Evolutionary conservation across 1,284 basidiomycete species (phyloP).

Genomic region (Grifola frondosa): DNA sequence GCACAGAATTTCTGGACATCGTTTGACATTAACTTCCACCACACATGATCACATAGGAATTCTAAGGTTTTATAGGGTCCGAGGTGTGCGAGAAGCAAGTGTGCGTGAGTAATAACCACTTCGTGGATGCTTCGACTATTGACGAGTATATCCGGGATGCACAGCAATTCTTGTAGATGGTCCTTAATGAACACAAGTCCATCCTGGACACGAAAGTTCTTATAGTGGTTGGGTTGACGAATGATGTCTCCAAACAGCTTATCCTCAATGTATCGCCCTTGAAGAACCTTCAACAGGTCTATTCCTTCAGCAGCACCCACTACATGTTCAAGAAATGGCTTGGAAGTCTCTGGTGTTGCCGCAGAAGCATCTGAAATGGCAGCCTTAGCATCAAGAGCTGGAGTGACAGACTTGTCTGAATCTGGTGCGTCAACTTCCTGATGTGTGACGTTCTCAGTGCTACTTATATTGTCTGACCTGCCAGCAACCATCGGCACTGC

Average conservation of each 20-base stretch:
- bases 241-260: slow-evolving; percentile 14
- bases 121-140: slow-evolving; percentile 23
- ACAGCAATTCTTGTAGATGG: slow-evolving; percentile 14
- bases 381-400: too few relatives aligned
- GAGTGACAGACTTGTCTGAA: too few relatives aligned
- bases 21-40: slow-evolving; percentile 28
- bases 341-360: too few relatives aligned
- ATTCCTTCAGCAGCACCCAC: slow-evolving; percentile 2
- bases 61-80: slow-evolving; percentile 25
- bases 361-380: too few relatives aligned
- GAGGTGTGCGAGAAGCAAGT: slow-evolving; percentile 31
- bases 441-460: too few relatives aligned
- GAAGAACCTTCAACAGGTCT: slow-evolving; percentile 17
- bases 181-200: slow-evolving; percentile 18
- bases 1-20: slow-evolving; percentile 28
- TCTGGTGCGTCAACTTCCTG: too few relatives aligned
- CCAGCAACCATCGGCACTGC: too few relatives aligned
- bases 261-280: slow-evolving; percentile 7
- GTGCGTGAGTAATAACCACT: slow-evolving; percentile 29
- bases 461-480: too few relatives aligned
- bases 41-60: slow-evolving; percentile 28
- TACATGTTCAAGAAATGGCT: background rate
- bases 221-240: slow-evolving; percentile 4
- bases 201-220: slow-evolving; percentile 21
- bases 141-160: slow-evolving; percentile 26